These are phyloP conservation scores for Pestalotiopsis fici DNA, from an alignment of 2,329 filamentous ascomycete species.

Conservation along the genomic window DNA sequence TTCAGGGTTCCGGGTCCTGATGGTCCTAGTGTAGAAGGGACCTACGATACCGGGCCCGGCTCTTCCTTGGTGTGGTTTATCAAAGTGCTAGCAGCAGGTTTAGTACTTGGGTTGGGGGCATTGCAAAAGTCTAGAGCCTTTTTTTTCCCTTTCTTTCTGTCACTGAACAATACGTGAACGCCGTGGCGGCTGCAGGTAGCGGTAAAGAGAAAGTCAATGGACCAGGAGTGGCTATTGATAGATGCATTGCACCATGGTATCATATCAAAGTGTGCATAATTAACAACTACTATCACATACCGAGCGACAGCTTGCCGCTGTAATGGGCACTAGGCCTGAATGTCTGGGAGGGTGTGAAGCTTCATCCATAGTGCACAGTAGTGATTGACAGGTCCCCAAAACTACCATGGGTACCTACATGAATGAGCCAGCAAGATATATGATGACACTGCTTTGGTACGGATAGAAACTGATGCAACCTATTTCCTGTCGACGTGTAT, in stretches of 20 bases:
- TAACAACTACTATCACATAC: neutral
- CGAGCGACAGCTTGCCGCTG: neutral
- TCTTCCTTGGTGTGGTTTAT: neutral
- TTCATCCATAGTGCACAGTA: too few species aligned
- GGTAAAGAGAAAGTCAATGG: neutral
- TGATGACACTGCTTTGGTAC: neutral
- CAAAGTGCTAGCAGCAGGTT: too few species aligned
- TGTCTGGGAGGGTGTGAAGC: neutral
- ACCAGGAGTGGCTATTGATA: neutral
- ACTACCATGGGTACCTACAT: neutral
- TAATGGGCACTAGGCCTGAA: neutral
- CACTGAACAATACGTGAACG: neutral
- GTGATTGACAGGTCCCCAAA: neutral
- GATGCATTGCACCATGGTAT: neutral
- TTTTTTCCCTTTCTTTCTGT: neutral
- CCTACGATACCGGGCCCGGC: neutral
- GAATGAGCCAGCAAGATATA: neutral
- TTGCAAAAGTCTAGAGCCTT: too few species aligned
- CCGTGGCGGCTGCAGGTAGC: neutral
- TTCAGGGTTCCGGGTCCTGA: neutral
- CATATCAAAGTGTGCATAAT: neutral
- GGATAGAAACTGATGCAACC: neutral
- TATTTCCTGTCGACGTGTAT: too few species aligned
- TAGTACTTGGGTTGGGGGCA: too few species aligned
- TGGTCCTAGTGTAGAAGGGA: neutral